A percentile compares a stretch with the other conserved stretches of the same genome.
These are phyloP conservation scores for Wickerhamomyces silvicola DNA, from an alignment of 805 yeast species.

Conservation along the genomic window DNA sequence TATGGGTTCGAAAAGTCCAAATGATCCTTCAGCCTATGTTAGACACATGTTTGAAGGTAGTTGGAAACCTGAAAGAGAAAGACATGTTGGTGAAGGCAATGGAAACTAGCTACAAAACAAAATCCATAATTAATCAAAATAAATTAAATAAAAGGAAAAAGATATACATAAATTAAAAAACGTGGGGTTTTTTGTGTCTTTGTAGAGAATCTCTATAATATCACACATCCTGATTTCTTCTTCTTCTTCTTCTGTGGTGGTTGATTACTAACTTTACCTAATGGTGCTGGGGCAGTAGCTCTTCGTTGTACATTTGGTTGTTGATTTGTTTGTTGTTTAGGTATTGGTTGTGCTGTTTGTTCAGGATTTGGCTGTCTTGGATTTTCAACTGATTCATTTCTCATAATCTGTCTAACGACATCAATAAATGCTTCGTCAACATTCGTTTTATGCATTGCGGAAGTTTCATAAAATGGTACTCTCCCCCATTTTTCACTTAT, in stretches of 20 bases:
- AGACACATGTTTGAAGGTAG: constrained; percentile 59
- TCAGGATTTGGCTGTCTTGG: constrained; percentile 5
- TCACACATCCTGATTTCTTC: constrained; percentile 22
- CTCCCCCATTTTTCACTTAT: constrained; percentile 80
- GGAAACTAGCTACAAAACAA: neutral
- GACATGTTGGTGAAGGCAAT: constrained; percentile 3
- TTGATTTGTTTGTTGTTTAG: neutral
- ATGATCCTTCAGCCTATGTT: constrained; percentile 48
- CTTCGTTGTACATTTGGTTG: neutral
- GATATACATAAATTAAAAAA: neutral
- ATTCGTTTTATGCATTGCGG: constrained; percentile 85
- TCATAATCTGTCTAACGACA: constrained; percentile 82
- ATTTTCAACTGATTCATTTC: constrained; percentile 43
- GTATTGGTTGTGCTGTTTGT: constrained; percentile 2
- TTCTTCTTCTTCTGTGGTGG: constrained; percentile 17
- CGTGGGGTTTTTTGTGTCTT: neutral
- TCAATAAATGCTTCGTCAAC: constrained; percentile 89
- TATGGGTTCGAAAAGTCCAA: constrained; percentile 48
- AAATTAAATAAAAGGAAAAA: neutral
- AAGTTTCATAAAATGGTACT: constrained; percentile 87
- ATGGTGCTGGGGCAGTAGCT: constrained; percentile 7
- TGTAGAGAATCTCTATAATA: constrained; percentile 11
- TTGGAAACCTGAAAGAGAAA: constrained; percentile 41
- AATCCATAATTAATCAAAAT: neutral
- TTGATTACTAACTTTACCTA: constrained; percentile 10